Base-by-base conservation (phyloP, 768 basidiomycete genomes). In the Tulasnella calospora region DNA sequence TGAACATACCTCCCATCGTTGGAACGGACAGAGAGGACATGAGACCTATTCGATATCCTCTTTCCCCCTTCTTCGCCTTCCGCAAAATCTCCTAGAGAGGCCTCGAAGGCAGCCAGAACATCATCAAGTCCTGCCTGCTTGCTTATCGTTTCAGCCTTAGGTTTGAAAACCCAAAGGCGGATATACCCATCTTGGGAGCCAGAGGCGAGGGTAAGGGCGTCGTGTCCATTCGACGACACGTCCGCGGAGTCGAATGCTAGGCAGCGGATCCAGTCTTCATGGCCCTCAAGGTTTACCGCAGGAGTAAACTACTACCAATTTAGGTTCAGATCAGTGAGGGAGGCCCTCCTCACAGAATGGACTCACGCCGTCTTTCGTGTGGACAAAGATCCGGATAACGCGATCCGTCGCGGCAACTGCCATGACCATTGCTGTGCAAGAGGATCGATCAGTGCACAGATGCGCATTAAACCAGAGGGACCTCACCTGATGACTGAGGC, bases 171-270 rank as follows among this genome's bases (percentile, higher is more conserved):
- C 98, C 98, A 99, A 5, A 99, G 85, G 55, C 98, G 91, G 75
- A 99, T 94, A 38, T 94, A 96, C 10, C 91, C 90, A 83, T 99
- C 98, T 85, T 99, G 98, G 12, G 96, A 96, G 1, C 95, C 98
- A 33, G 96, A 96, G 0, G 98, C 96, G 47, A 99, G 87, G 0
- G 92, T 83, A 10, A 98, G 86, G 77, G 30, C 40, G 86, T 85
- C 12, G 87, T 85, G n/a, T 87, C 85, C 1, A 83, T 82, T 4
- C 83, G 79, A 6, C 81, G 80, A 23, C 77, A 82, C 17, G 73
- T 41, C 70, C 15, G 87, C 84, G 0, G 81, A 61, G 69, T 86
- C 86, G 83, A 98, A 95, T 1, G 91, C 88, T 47, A 99, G 88
- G 79, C 90, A 87, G 75, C 92, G 90, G 76, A 99, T 88, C 98